Evolutionary conservation across 2,329 filamentous ascomycete species (phyloP), one percentile per base, ranked within the genome.

Genomic region (Westerdykella ornata): DNA sequence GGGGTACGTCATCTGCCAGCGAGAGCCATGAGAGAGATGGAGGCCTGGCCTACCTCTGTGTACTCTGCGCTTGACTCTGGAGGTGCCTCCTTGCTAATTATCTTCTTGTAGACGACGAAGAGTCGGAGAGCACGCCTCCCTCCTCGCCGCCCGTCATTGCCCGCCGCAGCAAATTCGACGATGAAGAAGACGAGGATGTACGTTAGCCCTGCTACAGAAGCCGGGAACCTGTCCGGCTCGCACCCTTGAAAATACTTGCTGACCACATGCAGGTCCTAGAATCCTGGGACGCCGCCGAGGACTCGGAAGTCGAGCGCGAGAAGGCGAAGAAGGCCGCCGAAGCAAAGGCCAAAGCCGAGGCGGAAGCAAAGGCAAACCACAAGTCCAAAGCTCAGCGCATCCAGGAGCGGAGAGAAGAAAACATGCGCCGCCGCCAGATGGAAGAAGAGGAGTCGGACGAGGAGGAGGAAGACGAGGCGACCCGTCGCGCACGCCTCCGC

Each of bases 231-330:
- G n/a, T n/a, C n/a, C n/a, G n/a, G n/a, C n/a, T 13, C n/a, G n/a
- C 39, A n/a, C 45, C 50, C 37, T 45, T 34, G 48, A 37, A 42
- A 41, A 33, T 14, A 3, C 13, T 33, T 47, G 45, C 55, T 64
- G 46, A 63, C 53, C 14, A 9, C 30, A 40, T 22, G 43, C 51
- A 95, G 84, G 87, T 97, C 43, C 79, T 96, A 61, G 92, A 98
- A 46, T 90, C 87, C 26, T 98, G 92, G 92, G 89, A 97, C 60
- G 90, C 87, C 44, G 89, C 86, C 54, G 92, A 97, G 62, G 92
- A 98, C 72, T 95, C 88, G 47, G 92, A 98, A 60, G 90, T 82
- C 57, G 92, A 98, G 74, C 85, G 88, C 59, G 89, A 96, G 70
- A 98, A 97, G 75, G 86, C 80, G 19, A 85, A 85, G 69, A 92